phyloP scores from a whole-genome alignment of 306 rosid genomes.

The Datisca glomerata region DNA sequence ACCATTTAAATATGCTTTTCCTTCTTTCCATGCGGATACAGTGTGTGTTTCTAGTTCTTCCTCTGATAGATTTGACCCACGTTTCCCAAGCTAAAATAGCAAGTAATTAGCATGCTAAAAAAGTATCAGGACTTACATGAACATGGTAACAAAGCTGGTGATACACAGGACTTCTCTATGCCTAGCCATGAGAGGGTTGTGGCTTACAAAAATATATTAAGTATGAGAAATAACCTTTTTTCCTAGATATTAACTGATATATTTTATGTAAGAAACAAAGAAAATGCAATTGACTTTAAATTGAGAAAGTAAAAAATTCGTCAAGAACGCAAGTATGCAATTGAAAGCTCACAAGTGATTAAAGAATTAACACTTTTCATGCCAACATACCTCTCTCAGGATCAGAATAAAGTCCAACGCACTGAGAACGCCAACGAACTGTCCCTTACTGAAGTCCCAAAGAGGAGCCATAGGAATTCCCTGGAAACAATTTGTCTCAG shows the following conservation, averaged over 20 bases:
- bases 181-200: too few relatives aligned
- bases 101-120: conserved; percentile 17
- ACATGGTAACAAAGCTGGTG: background rate
- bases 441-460: conserved; percentile 86
- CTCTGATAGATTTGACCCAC: conserved; percentile 87
- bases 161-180: too few relatives aligned
- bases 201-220: too few relatives aligned
- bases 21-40: conserved; percentile 96
- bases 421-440: conserved; percentile 91
- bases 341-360: too few relatives aligned
- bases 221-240: too few relatives aligned
- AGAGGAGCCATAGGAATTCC: conserved; percentile 95
- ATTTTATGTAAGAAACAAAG: too few relatives aligned
- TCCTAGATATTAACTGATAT: too few relatives aligned
- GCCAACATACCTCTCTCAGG: conserved; percentile 71
- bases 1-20: conserved; percentile 59
- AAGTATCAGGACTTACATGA: background rate
- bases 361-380: too few relatives aligned
- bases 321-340: too few relatives aligned
- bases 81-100: conserved; percentile 76
- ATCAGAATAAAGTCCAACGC: conserved; percentile 91
- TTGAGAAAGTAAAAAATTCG: too few relatives aligned
- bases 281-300: too few relatives aligned
- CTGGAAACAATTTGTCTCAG: conserved; percentile 26
- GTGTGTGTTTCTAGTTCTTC: conserved; percentile 99